Conservation (phyloP, 306 rosid species). For the Cucurbita moschata region DNA sequence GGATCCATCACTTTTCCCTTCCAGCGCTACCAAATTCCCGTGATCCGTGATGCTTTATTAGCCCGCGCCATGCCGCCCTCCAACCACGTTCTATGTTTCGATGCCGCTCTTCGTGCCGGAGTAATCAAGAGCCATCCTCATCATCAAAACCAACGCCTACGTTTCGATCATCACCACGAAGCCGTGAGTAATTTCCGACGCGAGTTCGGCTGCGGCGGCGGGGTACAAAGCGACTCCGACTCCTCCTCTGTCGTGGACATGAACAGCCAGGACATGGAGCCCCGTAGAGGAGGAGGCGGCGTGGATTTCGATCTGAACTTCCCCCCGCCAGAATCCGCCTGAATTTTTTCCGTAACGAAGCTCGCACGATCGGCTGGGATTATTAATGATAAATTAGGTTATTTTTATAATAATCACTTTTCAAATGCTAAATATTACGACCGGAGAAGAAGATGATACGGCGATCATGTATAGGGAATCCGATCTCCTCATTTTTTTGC, state of each 20-base stretch:
- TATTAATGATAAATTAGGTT: neutral
- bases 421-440: neutral
- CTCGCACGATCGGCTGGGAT: conserved; percentile 2
- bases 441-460: neutral
- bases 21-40: conserved; percentile 11
- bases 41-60: neutral
- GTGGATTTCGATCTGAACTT: conserved; percentile 29
- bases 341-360: conserved; percentile 4
- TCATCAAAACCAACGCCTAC: conserved; percentile 8
- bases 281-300: conserved; percentile 2
- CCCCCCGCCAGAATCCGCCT: conserved; percentile 26
- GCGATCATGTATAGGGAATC: conserved; percentile 17
- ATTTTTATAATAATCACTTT: neutral
- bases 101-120: conserved; percentile 26
- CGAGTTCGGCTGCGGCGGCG: neutral
- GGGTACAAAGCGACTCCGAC: conserved; percentile 30
- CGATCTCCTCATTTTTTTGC: conserved; percentile 20
- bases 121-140: conserved; percentile 10
- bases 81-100: conserved; percentile 24
- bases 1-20: conserved; percentile 30
- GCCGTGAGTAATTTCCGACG: conserved; percentile 8
- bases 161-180: conserved; percentile 13
- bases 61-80: conserved; percentile 6
- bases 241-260: conserved; percentile 30
- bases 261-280: conserved; percentile 11